Evolutionary conservation across 768 basidiomycete species (phyloP).

Genomic region (Amanita phalloides): DNA sequence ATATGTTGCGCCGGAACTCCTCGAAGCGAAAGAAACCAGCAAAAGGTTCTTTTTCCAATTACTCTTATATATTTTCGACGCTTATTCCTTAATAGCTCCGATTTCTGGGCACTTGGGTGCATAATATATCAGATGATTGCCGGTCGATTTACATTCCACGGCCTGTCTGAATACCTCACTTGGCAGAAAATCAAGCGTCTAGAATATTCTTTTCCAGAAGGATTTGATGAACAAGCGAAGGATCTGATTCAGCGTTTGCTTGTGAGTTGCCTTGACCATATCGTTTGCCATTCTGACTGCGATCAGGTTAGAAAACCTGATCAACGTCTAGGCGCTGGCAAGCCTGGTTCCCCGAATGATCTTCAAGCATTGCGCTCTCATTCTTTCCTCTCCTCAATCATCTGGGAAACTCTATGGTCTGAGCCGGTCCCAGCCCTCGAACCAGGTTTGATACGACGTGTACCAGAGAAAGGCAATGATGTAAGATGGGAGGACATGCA

Average conservation of each 20-base stretch:
- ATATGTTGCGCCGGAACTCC: constrained; percentile 81
- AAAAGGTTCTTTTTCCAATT: constrained; percentile 41
- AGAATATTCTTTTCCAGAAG: constrained; percentile 80
- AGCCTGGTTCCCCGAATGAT: constrained; percentile 23
- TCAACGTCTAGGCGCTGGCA: constrained; percentile 49
- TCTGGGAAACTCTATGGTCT: constrained; percentile 61
- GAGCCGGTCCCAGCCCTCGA: constrained; percentile 47
- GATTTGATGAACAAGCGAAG: constrained; percentile 71
- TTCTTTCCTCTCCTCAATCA: constrained; percentile 46
- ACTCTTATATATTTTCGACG: neutral
- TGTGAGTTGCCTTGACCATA: constrained; percentile 29
- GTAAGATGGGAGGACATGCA: constrained; percentile 43
- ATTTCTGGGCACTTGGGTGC: constrained; percentile 94
- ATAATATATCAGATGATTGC: constrained; percentile 89
- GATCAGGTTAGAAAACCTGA: constrained; percentile 45
- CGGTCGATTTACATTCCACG: constrained; percentile 87
- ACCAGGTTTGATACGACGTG: constrained; percentile 44
- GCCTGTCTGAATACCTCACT: constrained; percentile 84
- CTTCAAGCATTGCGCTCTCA: constrained; percentile 45
- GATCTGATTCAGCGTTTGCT: constrained; percentile 73
- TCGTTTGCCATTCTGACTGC: neutral
- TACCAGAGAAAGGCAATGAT: constrained; percentile 18
- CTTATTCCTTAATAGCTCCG: constrained; percentile 46
- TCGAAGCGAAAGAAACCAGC: constrained; percentile 63
- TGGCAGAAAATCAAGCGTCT: constrained; percentile 90